Evolutionary conservation across 2,329 filamentous ascomycete species (phyloP), one percentile per base, ranked within the genome.

Genomic region (Cytospora leucostoma): DNA sequence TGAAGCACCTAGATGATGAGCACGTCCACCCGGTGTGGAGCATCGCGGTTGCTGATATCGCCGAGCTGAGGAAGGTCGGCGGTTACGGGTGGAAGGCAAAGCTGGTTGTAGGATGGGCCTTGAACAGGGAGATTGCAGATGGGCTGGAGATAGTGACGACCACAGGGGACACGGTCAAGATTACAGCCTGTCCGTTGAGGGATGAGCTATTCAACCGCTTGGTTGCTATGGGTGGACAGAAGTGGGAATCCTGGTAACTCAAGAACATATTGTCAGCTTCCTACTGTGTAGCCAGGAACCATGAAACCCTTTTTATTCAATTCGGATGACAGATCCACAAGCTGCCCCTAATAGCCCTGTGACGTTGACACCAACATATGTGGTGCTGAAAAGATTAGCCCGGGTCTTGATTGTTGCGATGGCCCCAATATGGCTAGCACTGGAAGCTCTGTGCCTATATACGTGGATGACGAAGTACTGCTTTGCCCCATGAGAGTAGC

Each of bases 81-180:
- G 92, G 92, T 0, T 80, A 93, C 40, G 91, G 91, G 0, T 96
- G 91, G 91, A 96, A 95, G 76, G 87, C 87, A 1, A 94, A 92
- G 78, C 77, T 95, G 56, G 82, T 95, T 1, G 89, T 95, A 0
- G 91, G 91, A 0, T 92, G 92, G 90, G 88, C 89, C 0, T 82
- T 92, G 70, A 84, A 86, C 0, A 82, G 87, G 55, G 87, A 93
- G 73, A 85, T 95, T 35, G 86, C 88, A 0, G 92, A 95, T 76
- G 91, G 90, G 0, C 69, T 96, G 67, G 81, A 91, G 67, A 84
- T 94, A 67, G 78, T 78, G 33, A 86, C 86, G n/a, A 79, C 79
- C 60, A 75, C 75, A 15, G 84, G 88, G 0, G 76, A 83, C 17
- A 78, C 77, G 58, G 83, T 82, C 64, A 84, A 85, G 59, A 74